phyloP scores from a whole-genome alignment of 257 asterid species.

The Verbascum thapsus region DNA sequence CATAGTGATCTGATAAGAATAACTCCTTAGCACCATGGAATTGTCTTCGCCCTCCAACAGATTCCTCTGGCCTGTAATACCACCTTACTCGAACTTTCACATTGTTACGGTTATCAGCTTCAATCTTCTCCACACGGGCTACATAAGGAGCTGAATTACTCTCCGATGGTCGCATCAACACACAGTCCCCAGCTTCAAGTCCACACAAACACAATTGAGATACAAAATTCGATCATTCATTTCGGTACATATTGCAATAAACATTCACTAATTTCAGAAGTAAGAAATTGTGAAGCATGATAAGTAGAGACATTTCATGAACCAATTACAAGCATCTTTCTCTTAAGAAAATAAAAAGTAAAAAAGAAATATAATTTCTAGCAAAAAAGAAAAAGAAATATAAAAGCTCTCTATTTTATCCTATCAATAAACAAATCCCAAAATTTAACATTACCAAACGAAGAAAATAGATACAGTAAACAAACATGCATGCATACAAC shows the following conservation, averaged over 20 bases:
- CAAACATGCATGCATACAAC: slow-evolving; percentile 32
- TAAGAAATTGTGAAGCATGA: neutral
- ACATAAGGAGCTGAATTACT: slow-evolving; percentile 54
- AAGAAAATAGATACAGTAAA: neutral
- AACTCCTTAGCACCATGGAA: slow-evolving; percentile 70
- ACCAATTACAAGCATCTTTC: neutral
- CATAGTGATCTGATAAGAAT: slow-evolving; percentile 63
- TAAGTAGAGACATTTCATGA: neutral
- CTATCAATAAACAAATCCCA: neutral
- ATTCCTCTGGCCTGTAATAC: slow-evolving; percentile 77
- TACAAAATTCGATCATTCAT: slow-evolving; percentile 10
- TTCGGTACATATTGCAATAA: neutral
- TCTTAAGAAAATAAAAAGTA: neutral
- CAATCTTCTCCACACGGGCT: slow-evolving; percentile 62
- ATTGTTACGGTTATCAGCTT: slow-evolving; percentile 47
- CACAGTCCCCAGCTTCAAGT: slow-evolving; percentile 63
- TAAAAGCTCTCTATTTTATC: neutral
- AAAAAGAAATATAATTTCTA: neutral
- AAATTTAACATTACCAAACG: neutral
- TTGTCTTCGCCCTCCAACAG: slow-evolving; percentile 61
- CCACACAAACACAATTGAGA: slow-evolving; percentile 22
- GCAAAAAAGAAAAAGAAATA: neutral
- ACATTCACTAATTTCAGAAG: neutral
- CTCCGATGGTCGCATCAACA: slow-evolving; percentile 53
- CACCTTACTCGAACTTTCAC: slow-evolving; percentile 55